A percentile compares a stretch with the other conserved stretches of the same genome.
Conservation (phyloP, 2,329 filamentous ascomycete species). For the Talaromyces marneffei region DNA sequence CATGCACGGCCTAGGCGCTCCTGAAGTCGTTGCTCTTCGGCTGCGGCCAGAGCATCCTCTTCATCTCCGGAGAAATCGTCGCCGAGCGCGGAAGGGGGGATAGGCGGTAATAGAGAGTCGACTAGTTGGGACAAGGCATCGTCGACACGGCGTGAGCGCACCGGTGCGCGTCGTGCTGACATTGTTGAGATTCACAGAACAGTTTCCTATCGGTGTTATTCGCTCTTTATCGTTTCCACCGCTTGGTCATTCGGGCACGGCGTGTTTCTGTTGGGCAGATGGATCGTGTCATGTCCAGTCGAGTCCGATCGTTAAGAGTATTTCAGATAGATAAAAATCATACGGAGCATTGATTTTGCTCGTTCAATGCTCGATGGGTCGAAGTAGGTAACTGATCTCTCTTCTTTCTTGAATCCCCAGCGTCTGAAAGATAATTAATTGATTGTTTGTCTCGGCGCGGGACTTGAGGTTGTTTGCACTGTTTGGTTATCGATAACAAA, state of each 20-base stretch:
- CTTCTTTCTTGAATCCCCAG: background rate
- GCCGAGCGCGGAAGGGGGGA: conserved; percentile 26
- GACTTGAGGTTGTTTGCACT: conserved; percentile 20
- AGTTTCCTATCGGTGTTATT: background rate
- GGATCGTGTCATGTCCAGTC: background rate
- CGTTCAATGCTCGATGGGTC: background rate
- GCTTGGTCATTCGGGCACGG: background rate
- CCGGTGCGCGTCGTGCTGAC: conserved; percentile 27
- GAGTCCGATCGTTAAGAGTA: background rate
- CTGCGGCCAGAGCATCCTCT: conserved; percentile 31
- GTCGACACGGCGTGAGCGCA: conserved; percentile 38
- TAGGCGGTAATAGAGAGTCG: conserved; percentile 36
- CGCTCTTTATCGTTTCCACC: background rate
- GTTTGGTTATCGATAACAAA: conserved; percentile 20
- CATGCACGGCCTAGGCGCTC: conserved; percentile 33
- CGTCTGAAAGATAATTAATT: background rate
- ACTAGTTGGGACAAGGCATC: conserved; percentile 41
- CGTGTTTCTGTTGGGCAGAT: background rate
- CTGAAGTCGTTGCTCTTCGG: conserved; percentile 34
- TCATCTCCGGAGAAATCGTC: conserved; percentile 28
- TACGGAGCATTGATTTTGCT: background rate
- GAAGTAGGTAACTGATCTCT: background rate
- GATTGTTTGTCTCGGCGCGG: conserved; percentile 8
- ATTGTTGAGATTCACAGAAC: conserved; percentile 13
- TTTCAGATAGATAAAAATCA: background rate